Percentiles rank a stretch among this genome's conserved stretches.
Evolutionary conservation across 345 rosid genomes (phyloP).

Genomic region (Psidium guajava): DNA sequence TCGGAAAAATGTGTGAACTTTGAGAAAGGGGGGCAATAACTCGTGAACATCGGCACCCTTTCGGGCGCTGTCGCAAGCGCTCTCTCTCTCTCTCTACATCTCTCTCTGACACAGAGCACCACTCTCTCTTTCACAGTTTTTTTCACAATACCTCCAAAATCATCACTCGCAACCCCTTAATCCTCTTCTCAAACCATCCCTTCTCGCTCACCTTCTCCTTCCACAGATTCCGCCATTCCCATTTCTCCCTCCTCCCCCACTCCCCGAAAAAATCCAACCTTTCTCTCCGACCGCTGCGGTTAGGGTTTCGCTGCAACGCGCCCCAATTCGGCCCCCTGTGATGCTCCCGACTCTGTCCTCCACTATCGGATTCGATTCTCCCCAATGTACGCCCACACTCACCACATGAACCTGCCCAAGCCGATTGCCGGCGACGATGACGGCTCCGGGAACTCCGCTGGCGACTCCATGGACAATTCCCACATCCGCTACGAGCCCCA

Average conservation of each 20-base stretch:
- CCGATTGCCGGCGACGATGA: slow-evolving; percentile 29
- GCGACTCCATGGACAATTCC: slow-evolving; percentile 23
- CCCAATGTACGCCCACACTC: slow-evolving; percentile 56
- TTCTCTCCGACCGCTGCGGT: not conserved
- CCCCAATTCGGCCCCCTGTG: not conserved
- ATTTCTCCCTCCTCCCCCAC: not conserved
- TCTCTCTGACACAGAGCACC: not conserved
- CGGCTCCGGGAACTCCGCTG: slow-evolving; percentile 19
- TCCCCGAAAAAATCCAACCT: not conserved
- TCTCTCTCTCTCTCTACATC: not conserved
- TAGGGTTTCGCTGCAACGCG: not conserved
- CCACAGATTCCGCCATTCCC: not conserved
- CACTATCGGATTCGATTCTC: not conserved
- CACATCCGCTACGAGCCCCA: slow-evolving; percentile 12
- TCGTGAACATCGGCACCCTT: not conserved
- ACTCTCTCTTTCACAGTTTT: not conserved
- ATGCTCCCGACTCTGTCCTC: not conserved
- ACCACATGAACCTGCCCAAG: slow-evolving; percentile 36
- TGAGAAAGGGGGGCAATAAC: not conserved
- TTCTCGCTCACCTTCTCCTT: not conserved
- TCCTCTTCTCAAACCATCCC: not conserved
- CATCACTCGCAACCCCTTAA: not conserved
- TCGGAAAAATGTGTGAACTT: not conserved
- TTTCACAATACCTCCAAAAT: not conserved
- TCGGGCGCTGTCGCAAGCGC: not conserved